Conservation (phyloP, 805 yeast genomes). For the Pichia scutulata region DNA sequence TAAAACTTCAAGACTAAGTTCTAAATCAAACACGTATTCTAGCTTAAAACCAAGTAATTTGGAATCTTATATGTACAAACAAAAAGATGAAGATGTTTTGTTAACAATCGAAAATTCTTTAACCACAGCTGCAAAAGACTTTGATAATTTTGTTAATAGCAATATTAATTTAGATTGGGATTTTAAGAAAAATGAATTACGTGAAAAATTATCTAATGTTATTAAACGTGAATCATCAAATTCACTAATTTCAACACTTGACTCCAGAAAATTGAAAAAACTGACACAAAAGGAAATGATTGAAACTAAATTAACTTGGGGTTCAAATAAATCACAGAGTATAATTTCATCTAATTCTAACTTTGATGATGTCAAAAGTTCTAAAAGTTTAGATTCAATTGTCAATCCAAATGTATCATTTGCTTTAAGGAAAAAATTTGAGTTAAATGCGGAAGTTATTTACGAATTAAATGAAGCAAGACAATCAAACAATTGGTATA, state of each 20-base stretch:
- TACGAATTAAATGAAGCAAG: slow-evolving; percentile 66
- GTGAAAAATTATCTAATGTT: slow-evolving; percentile 60
- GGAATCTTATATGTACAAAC: slow-evolving; percentile 55
- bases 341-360: slow-evolving; percentile 23
- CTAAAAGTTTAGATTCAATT: slow-evolving; percentile 13
- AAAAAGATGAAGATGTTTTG: slow-evolving; percentile 76
- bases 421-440: slow-evolving; percentile 47
- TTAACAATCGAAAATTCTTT: slow-evolving; percentile 56
- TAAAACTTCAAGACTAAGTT: background rate
- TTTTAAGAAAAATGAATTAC: slow-evolving; percentile 62
- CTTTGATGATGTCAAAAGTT: slow-evolving; percentile 25
- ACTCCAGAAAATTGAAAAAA: slow-evolving; percentile 13
- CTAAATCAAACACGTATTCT: background rate
- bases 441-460: slow-evolving; percentile 64
- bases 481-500: slow-evolving; percentile 43
- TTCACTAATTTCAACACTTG: slow-evolving; percentile 11
- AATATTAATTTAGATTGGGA: slow-evolving; percentile 82
- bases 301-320: slow-evolving; percentile 24
- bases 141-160: slow-evolving; percentile 66
- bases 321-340: slow-evolving; percentile 19
- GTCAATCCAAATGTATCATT: slow-evolving; percentile 33
- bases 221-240: slow-evolving; percentile 25
- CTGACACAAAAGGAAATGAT: slow-evolving; percentile 13
- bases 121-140: slow-evolving; percentile 60
- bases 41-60: slow-evolving; percentile 31